Conservation (phyloP, 805 yeast species). For the Schwanniomyces vanrijiae region DNA sequence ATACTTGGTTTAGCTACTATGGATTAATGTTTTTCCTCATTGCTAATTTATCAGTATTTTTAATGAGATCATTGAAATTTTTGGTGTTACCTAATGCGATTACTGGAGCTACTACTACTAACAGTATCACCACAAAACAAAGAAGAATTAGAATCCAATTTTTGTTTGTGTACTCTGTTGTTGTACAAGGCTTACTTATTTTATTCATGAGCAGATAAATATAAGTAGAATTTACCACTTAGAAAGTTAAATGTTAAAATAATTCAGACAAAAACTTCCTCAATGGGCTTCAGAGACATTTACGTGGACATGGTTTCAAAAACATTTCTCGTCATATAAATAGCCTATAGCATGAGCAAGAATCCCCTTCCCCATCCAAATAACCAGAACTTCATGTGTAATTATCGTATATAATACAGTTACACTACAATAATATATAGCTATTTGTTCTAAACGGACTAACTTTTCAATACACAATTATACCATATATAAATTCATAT, state of each 20-base stretch:
- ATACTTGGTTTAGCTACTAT: conserved; percentile 36
- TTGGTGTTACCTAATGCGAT: conserved; percentile 59
- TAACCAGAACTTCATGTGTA: too few relatives aligned
- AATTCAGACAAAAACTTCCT: neutral
- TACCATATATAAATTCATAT: too few relatives aligned
- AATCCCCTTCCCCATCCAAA: too few relatives aligned
- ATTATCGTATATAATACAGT: too few relatives aligned
- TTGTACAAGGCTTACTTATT: conserved; percentile 73
- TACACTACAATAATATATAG: too few relatives aligned
- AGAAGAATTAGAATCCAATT: conserved; percentile 84
- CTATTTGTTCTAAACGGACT: too few relatives aligned
- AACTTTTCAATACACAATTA: too few relatives aligned
- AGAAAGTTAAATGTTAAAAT: too few relatives aligned
- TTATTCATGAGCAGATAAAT: conserved; percentile 55
- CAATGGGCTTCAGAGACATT: neutral
- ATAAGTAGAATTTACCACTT: too few relatives aligned
- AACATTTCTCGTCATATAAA: too few relatives aligned
- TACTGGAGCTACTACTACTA: conserved; percentile 43
- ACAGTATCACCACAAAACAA: conserved; percentile 62
- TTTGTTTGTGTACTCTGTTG: conserved; percentile 78
- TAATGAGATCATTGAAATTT: conserved; percentile 68
- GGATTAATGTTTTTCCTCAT: conserved; percentile 32
- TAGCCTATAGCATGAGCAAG: too few relatives aligned
- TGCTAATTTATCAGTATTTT: conserved; percentile 53
- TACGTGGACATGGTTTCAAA: too few relatives aligned